Percentiles rank a stretch among this genome's conserved stretches.
Conservation (phyloP, 768 basidiomycete genomes). For the Austroboletus festivus region DNA sequence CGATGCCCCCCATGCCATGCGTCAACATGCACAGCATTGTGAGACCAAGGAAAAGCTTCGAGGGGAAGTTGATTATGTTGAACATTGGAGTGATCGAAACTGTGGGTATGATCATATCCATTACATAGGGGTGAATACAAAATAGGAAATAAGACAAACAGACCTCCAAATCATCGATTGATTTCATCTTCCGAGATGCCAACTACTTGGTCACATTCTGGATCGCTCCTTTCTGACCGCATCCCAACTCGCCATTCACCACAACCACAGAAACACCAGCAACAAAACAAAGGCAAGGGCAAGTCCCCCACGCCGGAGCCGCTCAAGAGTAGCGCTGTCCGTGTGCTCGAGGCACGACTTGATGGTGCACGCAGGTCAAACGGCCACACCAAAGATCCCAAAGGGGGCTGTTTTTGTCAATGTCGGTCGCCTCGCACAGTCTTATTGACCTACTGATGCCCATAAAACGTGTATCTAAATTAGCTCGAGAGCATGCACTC, state of each 20-base stretch:
- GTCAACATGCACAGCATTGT: too few species aligned
- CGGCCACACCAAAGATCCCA: conserved; percentile 47
- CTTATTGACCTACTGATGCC: background rate
- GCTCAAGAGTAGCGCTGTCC: conserved; percentile 49
- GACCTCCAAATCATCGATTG: too few species aligned
- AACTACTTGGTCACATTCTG: too few species aligned
- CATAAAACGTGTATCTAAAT: background rate
- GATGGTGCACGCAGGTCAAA: conserved; percentile 35
- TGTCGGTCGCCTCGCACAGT: conserved; percentile 37
- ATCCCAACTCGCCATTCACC: conserved; percentile 33
- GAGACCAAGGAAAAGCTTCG: too few species aligned
- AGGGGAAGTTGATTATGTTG: too few species aligned
- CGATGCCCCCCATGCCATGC: too few species aligned
- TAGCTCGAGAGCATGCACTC: conserved; percentile 58
- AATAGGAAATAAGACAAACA: too few species aligned
- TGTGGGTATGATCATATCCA: too few species aligned
- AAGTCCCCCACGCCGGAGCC: conserved; percentile 36
- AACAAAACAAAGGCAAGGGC: conserved; percentile 33
- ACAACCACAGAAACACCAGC: conserved; percentile 16
- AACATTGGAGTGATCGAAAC: too few species aligned
- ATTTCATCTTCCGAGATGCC: too few species aligned
- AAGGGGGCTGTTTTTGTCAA: conserved; percentile 70
- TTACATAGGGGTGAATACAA: too few species aligned
- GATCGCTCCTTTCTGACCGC: conserved; percentile 56
- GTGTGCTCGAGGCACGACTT: conserved; percentile 45